These are phyloP conservation scores for Lonicera japonica DNA, from an alignment of 129 eudicot genomes.

Conservation along the genomic window DNA sequence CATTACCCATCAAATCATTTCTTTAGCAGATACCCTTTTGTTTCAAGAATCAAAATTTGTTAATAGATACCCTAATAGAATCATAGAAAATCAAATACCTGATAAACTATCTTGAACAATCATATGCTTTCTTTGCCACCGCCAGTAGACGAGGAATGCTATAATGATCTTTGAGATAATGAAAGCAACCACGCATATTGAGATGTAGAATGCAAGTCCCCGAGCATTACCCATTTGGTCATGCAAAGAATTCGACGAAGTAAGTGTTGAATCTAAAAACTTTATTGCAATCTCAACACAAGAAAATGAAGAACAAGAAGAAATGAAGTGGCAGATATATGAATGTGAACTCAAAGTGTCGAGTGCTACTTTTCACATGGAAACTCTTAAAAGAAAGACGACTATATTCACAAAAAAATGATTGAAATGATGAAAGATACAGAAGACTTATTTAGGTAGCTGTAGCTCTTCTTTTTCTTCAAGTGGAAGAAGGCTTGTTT, in stretches of 20 bases:
- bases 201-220: slow-evolving; percentile 53
- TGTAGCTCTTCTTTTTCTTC: too few species aligned
- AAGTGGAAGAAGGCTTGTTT: too few species aligned
- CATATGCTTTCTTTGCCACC: slow-evolving; percentile 70
- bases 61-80: not conserved
- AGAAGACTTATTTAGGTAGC: not conserved
- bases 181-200: slow-evolving; percentile 61
- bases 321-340: not conserved
- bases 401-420: not conserved
- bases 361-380: not conserved
- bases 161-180: slow-evolving; percentile 62
- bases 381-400: not conserved
- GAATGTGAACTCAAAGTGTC: not conserved
- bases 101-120: slow-evolving; percentile 54
- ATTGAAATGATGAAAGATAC: not conserved
- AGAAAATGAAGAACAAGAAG: not conserved
- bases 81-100: slow-evolving; percentile 15
- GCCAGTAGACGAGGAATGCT: slow-evolving; percentile 61
- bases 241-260: not conserved
- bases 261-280: not conserved
- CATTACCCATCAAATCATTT: too few species aligned
- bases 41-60: slow-evolving; percentile 8
- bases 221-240: slow-evolving; percentile 36
- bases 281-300: not conserved
- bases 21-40: not conserved